Conservation (phyloP, 306 rosid genomes). For the Luffa acutangula region DNA sequence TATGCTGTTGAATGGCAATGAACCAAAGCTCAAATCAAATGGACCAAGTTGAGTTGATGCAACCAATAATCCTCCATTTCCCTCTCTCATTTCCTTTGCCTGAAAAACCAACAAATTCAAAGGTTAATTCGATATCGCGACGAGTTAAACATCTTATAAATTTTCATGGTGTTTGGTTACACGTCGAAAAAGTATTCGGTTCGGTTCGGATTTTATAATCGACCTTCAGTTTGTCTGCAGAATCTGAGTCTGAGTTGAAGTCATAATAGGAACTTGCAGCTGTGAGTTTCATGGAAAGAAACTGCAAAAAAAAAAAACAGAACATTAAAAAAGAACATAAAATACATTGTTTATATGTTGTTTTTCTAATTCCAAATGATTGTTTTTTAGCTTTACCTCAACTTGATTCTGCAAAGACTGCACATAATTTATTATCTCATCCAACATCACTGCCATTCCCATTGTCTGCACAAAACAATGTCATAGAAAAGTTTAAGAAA, state of each 20-base stretch:
- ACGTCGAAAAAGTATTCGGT: neutral
- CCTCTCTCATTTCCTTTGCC: slow-evolving; percentile 51
- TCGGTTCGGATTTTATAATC: neutral
- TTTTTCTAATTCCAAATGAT: neutral
- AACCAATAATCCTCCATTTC: slow-evolving; percentile 38
- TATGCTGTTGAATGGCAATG: slow-evolving; percentile 26
- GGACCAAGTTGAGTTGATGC: slow-evolving; percentile 64
- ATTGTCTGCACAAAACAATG: slow-evolving; percentile 42
- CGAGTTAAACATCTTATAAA: too few relatives aligned
- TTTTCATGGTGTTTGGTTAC: neutral
- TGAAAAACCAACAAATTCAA: slow-evolving; percentile 12
- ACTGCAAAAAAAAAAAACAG: slow-evolving; percentile 38
- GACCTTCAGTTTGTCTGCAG: slow-evolving; percentile 68
- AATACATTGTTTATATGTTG: neutral
- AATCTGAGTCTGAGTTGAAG: slow-evolving; percentile 75
- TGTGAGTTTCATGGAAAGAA: slow-evolving; percentile 86
- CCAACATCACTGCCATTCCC: slow-evolving; percentile 99
- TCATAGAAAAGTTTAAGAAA: neutral
- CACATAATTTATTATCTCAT: slow-evolving; percentile 90
- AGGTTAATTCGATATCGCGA: neutral
- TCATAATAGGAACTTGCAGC: slow-evolving; percentile 80
- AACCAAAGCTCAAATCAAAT: slow-evolving; percentile 59
- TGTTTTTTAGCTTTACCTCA: slow-evolving; percentile 42
- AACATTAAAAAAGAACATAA: neutral
- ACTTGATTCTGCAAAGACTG: slow-evolving; percentile 97